Percentiles rank a stretch among this genome's conserved stretches.
These are phyloP conservation scores for Wickerhamiella brachini DNA, from an alignment of 805 yeast species.

Conservation along the genomic window DNA sequence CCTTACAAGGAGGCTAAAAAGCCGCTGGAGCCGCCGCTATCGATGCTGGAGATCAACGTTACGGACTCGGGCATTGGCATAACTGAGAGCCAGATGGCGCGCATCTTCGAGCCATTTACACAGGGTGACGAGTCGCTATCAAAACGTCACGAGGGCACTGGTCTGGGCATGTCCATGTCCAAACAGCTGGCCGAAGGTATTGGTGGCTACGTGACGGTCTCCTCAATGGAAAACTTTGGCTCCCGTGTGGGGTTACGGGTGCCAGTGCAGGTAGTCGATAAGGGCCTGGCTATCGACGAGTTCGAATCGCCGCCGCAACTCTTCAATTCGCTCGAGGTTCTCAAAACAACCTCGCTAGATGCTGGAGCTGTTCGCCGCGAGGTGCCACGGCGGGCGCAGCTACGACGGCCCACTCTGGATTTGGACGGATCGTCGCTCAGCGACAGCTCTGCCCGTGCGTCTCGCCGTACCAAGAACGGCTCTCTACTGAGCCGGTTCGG, in stretches of 20 bases:
- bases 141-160: slow-evolving; percentile 89
- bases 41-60: slow-evolving; percentile 49
- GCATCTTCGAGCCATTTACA: slow-evolving; percentile 87
- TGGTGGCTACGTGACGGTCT: slow-evolving; percentile 56
- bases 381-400: not conserved
- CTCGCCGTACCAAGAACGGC: not conserved
- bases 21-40: slow-evolving; percentile 6
- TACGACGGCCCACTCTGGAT: not conserved
- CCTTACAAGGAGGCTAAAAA: slow-evolving; percentile 4
- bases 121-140: slow-evolving; percentile 94
- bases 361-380: not conserved
- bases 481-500: not conserved
- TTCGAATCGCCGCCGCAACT: not conserved
- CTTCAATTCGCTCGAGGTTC: not conserved
- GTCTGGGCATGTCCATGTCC: slow-evolving; percentile 80
- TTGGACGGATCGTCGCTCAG: not conserved
- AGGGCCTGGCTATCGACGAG: not conserved
- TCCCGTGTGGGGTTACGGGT: slow-evolving; percentile 11
- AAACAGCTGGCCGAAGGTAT: slow-evolving; percentile 77
- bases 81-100: slow-evolving; percentile 59
- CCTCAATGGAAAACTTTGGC: slow-evolving; percentile 17
- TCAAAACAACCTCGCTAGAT: not conserved
- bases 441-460: not conserved
- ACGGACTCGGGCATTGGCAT: slow-evolving; percentile 91
- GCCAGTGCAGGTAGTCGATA: slow-evolving; percentile 7